Evolutionary conservation across 306 rosid genomes (phyloP).

Genomic region (Corylus americana): DNA sequence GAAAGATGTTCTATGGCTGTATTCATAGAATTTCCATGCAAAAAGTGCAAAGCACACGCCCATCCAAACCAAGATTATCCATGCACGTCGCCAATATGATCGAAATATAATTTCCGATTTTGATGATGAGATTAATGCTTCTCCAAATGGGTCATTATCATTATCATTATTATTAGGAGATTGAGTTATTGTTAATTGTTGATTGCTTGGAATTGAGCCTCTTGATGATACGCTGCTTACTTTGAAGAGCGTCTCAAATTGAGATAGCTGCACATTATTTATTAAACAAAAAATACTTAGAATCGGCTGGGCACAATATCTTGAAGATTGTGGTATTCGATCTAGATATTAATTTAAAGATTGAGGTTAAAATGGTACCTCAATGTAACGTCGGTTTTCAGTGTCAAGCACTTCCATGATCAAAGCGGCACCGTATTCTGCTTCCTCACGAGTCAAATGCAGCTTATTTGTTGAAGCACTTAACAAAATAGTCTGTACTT

Average conservation of each 20-base stretch:
- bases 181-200: slow-evolving; percentile 13
- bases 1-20: slow-evolving; percentile 56
- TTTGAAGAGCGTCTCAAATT: slow-evolving; percentile 56
- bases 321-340: not conserved
- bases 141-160: slow-evolving; percentile 30
- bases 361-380: slow-evolving; percentile 41
- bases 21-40: slow-evolving; percentile 77
- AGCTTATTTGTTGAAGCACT: slow-evolving; percentile 71
- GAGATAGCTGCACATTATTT: slow-evolving; percentile 36
- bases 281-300: too few species aligned
- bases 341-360: not conserved
- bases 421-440: slow-evolving; percentile 64
- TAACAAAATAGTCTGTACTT: slow-evolving; percentile 53
- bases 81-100: slow-evolving; percentile 68
- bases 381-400: slow-evolving; percentile 64
- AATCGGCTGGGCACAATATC: too few species aligned
- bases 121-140: slow-evolving; percentile 36
- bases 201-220: slow-evolving; percentile 34
- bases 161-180: not conserved
- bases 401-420: slow-evolving; percentile 70
- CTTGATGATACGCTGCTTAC: slow-evolving; percentile 28
- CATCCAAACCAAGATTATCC: slow-evolving; percentile 71
- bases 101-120: slow-evolving; percentile 61
- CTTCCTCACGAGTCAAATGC: slow-evolving; percentile 71
- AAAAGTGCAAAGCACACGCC: slow-evolving; percentile 49